Conservation (phyloP, 108 stramenopile genomes). For the Skeletonema menzelii region DNA sequence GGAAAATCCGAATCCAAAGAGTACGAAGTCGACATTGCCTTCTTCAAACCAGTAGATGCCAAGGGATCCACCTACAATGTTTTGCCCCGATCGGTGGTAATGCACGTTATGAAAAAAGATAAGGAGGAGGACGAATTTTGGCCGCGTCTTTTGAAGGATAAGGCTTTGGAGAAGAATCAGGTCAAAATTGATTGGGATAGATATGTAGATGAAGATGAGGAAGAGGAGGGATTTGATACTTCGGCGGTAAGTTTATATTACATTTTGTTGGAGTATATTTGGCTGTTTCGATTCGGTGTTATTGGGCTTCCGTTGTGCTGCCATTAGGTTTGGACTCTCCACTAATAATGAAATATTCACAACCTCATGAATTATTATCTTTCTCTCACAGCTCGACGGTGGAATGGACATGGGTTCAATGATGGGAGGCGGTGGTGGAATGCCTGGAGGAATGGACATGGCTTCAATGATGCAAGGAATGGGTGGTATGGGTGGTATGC, state of each 20-base stretch:
- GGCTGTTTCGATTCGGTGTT: background rate
- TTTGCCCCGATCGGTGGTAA: conserved; percentile 87
- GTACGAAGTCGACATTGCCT: conserved; percentile 87
- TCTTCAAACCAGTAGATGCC: conserved; percentile 85
- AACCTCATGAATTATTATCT: conserved; percentile 50
- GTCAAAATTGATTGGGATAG: conserved; percentile 96
- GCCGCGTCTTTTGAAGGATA: conserved; percentile 90
- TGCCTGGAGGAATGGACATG: conserved; percentile 56
- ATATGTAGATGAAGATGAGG: conserved; percentile 96
- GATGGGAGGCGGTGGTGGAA: conserved; percentile 76
- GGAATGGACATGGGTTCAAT: conserved; percentile 57
- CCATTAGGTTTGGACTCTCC: background rate
- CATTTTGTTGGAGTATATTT: background rate
- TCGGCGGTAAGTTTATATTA: conserved; percentile 28
- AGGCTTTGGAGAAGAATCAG: conserved; percentile 92
- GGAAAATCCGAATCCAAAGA: conserved; percentile 76
- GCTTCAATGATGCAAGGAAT: conserved; percentile 36
- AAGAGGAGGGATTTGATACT: conserved; percentile 64
- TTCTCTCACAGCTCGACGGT: conserved; percentile 80
- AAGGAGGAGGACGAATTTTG: conserved; percentile 79
- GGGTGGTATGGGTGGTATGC: conserved; percentile 50
- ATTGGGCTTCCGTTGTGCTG: background rate
- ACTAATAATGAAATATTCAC: background rate
- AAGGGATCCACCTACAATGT: conserved; percentile 92
- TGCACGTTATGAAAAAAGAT: conserved; percentile 88